Evolutionary conservation across 345 rosid genomes (phyloP), one percentile per base, ranked within the genome.

Genomic region (Psidium friedrichsthalianum): DNA sequence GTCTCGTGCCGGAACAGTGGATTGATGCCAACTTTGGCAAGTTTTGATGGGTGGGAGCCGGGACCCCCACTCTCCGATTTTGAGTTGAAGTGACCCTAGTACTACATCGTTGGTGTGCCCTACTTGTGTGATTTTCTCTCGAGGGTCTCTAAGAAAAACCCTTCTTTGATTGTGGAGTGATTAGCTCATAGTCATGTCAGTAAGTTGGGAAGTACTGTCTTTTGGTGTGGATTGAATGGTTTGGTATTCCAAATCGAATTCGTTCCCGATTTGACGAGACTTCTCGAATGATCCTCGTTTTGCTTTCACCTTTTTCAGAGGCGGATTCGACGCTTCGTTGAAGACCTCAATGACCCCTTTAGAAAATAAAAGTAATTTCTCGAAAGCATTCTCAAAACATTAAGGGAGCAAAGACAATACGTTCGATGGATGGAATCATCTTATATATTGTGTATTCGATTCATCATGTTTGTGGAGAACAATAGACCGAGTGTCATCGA

Each of bases 311-410:
- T 29, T 9, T 3, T 32, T 64, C 0, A 0, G 1, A 32, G 24
- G 2, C 1, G 1, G 1, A 18, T 32, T 36, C 0, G 6, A 69
- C 5, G 0, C 0, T 0, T 32, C 11, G 0, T 69, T 1, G 2
- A 32, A 64, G 36, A 64, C 13, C 3, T 1, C 12, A 69, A 32
- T 0, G 0, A 3, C 3, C 12, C 1, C 0, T 64, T 64, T 8
- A 3, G 1, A 32, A 32, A 18, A 2, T 69, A 18, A 32, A 69
- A 18, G 0, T 32, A 69, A 0, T 8, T 1, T 69, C 24, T 64
- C 6, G 11, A 32, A 32, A 64, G 44, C 36, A 32, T 64, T 8
- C 6, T 64, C 6, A 64, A 16, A 6, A 29, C 10, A 64, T 64
- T 16, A 3, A 32, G 0, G 0, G 5, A 15, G 6, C 1, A 64